Percentiles rank a stretch among this genome's conserved stretches.
phyloP scores from a whole-genome alignment of 2,329 filamentous ascomycete species.

The Ceratocystis cacaofunesta region DNA sequence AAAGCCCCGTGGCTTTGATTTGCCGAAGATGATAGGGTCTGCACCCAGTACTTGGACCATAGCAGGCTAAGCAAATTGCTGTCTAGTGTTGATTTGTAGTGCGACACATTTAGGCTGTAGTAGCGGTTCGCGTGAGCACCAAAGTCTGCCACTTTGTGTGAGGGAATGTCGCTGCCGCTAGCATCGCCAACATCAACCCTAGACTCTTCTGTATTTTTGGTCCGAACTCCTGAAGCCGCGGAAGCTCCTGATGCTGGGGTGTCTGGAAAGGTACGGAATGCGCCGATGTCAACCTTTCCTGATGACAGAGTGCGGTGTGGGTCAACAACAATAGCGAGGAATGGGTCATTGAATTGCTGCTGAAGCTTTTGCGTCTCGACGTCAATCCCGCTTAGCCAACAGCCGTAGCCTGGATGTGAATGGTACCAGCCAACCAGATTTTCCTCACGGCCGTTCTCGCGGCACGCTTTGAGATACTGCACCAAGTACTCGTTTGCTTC shows the following conservation, averaged over 20 bases:
- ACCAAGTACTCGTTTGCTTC: slow-evolving; percentile 97
- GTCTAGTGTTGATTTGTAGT: slow-evolving; percentile 90
- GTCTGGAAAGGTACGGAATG: slow-evolving; percentile 80
- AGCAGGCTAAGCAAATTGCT: slow-evolving; percentile 70
- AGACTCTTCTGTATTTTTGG: neutral
- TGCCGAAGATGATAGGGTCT: slow-evolving; percentile 73
- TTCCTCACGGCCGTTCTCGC: slow-evolving; percentile 65
- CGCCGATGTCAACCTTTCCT: slow-evolving; percentile 92
- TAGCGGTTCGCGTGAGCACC: slow-evolving; percentile 83
- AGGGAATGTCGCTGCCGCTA: slow-evolving; percentile 47
- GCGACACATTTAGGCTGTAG: slow-evolving; percentile 79
- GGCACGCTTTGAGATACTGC: slow-evolving; percentile 60
- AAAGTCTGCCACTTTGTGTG: slow-evolving; percentile 92
- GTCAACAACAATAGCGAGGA: slow-evolving; percentile 90
- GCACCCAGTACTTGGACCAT: slow-evolving; percentile 99
- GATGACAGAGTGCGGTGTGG: slow-evolving; percentile 89
- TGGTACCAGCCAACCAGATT: slow-evolving; percentile 98
- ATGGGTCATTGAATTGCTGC: slow-evolving; percentile 76
- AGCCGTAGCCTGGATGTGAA: slow-evolving; percentile 91
- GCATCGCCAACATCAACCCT: slow-evolving; percentile 4
- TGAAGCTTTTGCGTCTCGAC: slow-evolving; percentile 76
- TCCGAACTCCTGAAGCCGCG: neutral
- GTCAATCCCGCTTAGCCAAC: slow-evolving; percentile 94
- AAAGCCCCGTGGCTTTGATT: slow-evolving; percentile 78
- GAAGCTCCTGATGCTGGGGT: neutral